Evolutionary conservation across 495 filamentous ascomycete genomes (phyloP), one percentile per base, ranked within the genome.

Genomic region (Hyaloscypha finlandica): DNA sequence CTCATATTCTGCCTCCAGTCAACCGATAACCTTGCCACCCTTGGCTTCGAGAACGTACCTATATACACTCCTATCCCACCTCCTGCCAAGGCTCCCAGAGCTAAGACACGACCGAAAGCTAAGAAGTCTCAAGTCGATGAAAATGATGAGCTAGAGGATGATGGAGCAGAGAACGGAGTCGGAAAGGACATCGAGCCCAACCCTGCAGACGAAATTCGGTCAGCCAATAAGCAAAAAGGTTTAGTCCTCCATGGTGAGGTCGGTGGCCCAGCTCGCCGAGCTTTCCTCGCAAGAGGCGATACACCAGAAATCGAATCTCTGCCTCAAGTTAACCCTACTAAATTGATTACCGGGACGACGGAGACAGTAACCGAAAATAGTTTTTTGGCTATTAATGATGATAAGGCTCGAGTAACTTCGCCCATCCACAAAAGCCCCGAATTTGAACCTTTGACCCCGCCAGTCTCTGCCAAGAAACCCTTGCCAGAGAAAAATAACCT

Each of bases 31-130:
- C 32, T 64, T 19, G 32, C 2, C 2, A 32, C 29, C 6, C 62
- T 55, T 45, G 62, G 62, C 14, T 64, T 64, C 19, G 31, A 56
- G 20, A 20, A 64, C 35, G 62, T 64, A 4, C 52, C 62, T 39
- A 14, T 3, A 4, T 57, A 64, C 51, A 20, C 22, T 12, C 39
- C 39, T 4, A 5, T 20, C 11, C 29, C 29, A 12, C 61, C 16
- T 14, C 6, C 59, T 4, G 2, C 59, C 6, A 61, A 51, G 37
- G 16, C 33, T 19, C 42, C 42, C 11, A 14, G 16, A 12, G 42
- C 42, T 14, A 48, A 48, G 42, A 48, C 1, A 19, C 2, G 16
- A 19, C 16, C 42, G 16, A 48, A 48, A 19, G 12, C 35, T 37
- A 48, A 48, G 42, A 48, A 48, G 16, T 16, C 6, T 48, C 42